These are phyloP conservation scores for Aquilaria agallochum DNA, from an alignment of 441 rosid species.

Conservation along the genomic window DNA sequence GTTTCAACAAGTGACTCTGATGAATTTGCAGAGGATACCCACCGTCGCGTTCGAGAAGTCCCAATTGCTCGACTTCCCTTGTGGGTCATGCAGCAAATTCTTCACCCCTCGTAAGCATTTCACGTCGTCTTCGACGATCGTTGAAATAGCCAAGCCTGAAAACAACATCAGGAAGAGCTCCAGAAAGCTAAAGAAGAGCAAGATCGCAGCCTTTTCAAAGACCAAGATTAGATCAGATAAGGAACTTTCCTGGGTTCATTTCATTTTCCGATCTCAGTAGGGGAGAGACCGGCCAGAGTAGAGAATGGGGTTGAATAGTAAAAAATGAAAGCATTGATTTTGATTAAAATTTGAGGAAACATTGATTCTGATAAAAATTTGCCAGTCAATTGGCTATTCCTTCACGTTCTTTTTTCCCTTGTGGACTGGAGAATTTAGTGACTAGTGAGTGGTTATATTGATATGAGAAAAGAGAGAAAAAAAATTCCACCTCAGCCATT, in stretches of 20 bases:
- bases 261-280: neutral
- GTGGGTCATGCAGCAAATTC: slow-evolving; percentile 32
- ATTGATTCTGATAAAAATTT: no score
- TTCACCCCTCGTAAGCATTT: slow-evolving; percentile 52
- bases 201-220: neutral
- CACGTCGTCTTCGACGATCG: slow-evolving; percentile 50
- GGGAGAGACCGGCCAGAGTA: no score
- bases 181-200: neutral
- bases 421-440: no score
- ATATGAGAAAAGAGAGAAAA: no score
- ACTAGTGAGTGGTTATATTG: no score
- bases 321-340: no score
- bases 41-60: slow-evolving; percentile 45
- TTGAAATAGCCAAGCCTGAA: slow-evolving; percentile 14
- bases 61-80: slow-evolving; percentile 50
- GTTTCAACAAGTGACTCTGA: slow-evolving; percentile 87
- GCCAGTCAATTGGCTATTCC: no score
- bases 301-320: no score
- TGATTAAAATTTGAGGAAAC: no score
- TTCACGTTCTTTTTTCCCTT: no score
- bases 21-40: slow-evolving; percentile 62
- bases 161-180: slow-evolving; percentile 17
- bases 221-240: slow-evolving; percentile 6
- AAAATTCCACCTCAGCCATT: no score
- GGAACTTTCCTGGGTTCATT: neutral